Base-by-base conservation (phyloP, 164 flowering plant genomes). In the Litsea cubeba region DNA sequence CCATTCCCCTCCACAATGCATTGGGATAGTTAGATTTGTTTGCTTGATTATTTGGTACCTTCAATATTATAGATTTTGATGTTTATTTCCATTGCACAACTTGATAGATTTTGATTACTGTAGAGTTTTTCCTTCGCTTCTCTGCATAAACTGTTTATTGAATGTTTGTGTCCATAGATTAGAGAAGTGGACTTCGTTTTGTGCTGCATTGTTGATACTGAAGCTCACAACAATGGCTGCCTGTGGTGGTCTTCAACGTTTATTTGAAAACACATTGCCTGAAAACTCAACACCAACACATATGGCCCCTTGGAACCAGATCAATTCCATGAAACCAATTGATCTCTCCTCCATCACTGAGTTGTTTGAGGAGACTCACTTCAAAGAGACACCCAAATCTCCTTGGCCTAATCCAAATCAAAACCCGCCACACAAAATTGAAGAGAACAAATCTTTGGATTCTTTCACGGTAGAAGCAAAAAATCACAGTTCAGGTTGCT, bases 301-400 rank as follows among this genome's bases (percentile, higher is more conserved):
- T 69, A 80, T 88, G 40, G 77, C 88, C 1, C 6, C 87, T 64
- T 85, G 90, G 91, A 88, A 85, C 68, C 85, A 84, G 26, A 84
- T 88, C 46, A 81, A 84, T 12, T 76, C 87, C 32, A 32, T 51
- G 22, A 66, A 67, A 26, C 71, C 71, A 17, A 20, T 65, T 12
- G 84, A 80, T 0, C 80, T 79, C 14, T 82, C 86, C 12, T 81
- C 90, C 0, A 80, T 85, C 71, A 84, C 94, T 23, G 97, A 94
- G 76, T 78, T 94, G 69, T 90, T 94, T 60, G 94, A 92, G 1
- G 97, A 90, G 75, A 92, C 10, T 49, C 89, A 89, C 76, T 87
- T 89, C 83, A 79, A 87, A 70, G 90, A 89, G 46, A 77, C 72
- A 35, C 51, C 81, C 17, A 57, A 74, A 12, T 32, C 76, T 14